Evolutionary conservation across 805 yeast genomes (phyloP), one percentile per base, ranked within the genome.

Genomic region (Saturnispora halmiae): DNA sequence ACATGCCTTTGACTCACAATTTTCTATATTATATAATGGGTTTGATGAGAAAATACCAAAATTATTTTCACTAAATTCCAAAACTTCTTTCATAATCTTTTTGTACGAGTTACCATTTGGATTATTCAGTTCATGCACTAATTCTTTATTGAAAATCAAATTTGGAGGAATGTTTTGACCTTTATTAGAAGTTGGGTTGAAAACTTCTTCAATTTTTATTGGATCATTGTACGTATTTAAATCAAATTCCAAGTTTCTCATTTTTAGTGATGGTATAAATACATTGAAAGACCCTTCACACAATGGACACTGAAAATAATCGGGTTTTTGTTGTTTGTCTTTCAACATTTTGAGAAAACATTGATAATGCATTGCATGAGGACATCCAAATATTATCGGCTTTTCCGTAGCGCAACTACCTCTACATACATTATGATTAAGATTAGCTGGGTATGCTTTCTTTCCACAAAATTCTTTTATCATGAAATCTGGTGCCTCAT

Each of bases 321-420:
- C 31, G 13, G 45, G 40, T 3, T 38, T 38, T 18, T 43, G 33
- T 3, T 50, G 19, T 35, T 48, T 44, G 46, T 51, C 52, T 27
- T 51, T 36, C 51, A 59, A 16, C 61, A 55, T 56, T 32, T 58
- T 51, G 10, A 51, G 46, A 45, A 61, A 70, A 49, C 80, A 74
- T 26, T 52, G 47, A 43, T 56, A 61, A 50, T 74, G 80, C 63
- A 73, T 65, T 3, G 70, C 72, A 52, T 74, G 80, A 2, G 73
- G 69, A 60, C 80, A 74, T 11, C 71, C 64, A 3, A 65, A 56
- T 4, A 67, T 58, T 9, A 69, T 60, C 24, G 53, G 44, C 41
- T 56, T 59, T n/a, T 51, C 43, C 24, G 46, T 43, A 1, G 53
- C 45, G 31, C 47, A 47, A 9, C 38, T 27, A 3, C 48, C 41